Conservation (phyloP, 2,329 filamentous ascomycete genomes). For the Trichothecium roseum region DNA sequence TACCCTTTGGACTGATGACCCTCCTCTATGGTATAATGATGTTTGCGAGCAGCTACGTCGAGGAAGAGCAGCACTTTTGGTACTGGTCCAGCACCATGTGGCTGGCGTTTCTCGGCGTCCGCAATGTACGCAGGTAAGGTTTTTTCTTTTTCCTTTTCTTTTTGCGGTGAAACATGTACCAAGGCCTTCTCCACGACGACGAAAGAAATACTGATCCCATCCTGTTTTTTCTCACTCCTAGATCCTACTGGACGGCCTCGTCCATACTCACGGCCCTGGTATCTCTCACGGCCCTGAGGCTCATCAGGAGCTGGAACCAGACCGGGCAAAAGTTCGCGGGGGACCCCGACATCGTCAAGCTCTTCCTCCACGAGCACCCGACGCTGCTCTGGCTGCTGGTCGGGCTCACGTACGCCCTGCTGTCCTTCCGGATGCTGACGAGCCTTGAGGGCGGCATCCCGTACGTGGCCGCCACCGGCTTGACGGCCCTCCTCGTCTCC, state of each 20-base stretch:
- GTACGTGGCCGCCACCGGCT: constrained; percentile 25
- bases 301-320: constrained; percentile 82
- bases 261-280: too few relatives aligned
- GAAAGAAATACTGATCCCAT: constrained; percentile 11
- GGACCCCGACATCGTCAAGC: constrained; percentile 75
- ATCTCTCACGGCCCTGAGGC: constrained; percentile 50
- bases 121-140: constrained; percentile 29
- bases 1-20: constrained; percentile 22
- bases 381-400: constrained; percentile 66
- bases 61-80: constrained; percentile 98
- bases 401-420: constrained; percentile 55
- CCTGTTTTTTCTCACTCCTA: constrained; percentile 19
- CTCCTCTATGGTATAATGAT: constrained; percentile 73
- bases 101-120: constrained; percentile 44
- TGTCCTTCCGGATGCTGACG: constrained; percentile 34
- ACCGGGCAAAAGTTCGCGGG: constrained; percentile 94
- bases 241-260: constrained; percentile 17
- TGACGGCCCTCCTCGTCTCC: constrained; percentile 31
- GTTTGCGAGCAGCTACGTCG: constrained; percentile 96
- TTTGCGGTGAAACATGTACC: neutral
- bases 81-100: constrained; percentile 78
- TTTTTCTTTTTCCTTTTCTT: neutral
- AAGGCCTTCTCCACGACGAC: constrained; percentile 5
- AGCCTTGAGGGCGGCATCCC: constrained; percentile 30
- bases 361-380: constrained; percentile 54